Evolutionary conservation across 176 grass and related monocot species (phyloP), one percentile per base, ranked within the genome.

Genomic region (Oryza brachyantha): DNA sequence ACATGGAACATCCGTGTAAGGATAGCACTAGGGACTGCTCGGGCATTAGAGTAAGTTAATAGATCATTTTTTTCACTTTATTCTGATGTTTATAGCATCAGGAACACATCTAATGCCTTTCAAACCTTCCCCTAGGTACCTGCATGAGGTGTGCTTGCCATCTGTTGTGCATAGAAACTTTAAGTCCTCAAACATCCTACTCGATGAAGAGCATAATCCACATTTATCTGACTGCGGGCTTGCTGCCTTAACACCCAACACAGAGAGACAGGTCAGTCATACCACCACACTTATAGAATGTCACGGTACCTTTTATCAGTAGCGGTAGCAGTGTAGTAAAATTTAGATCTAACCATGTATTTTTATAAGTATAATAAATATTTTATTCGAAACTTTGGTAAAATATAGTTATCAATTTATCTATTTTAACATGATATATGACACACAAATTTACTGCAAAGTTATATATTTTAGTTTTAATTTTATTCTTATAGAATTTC

Each of bases 111-210:
- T 66, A 39, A 79, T 13, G 32, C 55, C 36, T 58, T 72, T 26
- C 17, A 39, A 70, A 64, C 37, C 35, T 78, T 26, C 67, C 42
- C 64, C 13, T 73, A 99, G 96, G 65, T 99, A 99, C 65, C 86
- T 99, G 61, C 96, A 99, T 88, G 96, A 99, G 90, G 96, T 99
- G 64, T 99, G 96, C 79, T 69, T 93, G 72, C 96, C 96, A 75
- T 91, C 92, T 76, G 57, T 96, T 83, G 92, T 95, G 26, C 96
- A 99, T 84, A 89, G 85, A 86, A 99, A 99, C 73, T 90, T 99
- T 17, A 99, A 99, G 65, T 99, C 96, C 19, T 83, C 86, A 59
- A 99, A 99, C 81, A 93, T 99, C 74, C 86, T 99, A 84, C 92
- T 99, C n/a, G 90, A 96, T 77, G 96, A 96, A 69, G 96, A 99